These are phyloP conservation scores for Apiospora pterosperma DNA, from an alignment of 2,329 filamentous ascomycete species.

Conservation along the genomic window DNA sequence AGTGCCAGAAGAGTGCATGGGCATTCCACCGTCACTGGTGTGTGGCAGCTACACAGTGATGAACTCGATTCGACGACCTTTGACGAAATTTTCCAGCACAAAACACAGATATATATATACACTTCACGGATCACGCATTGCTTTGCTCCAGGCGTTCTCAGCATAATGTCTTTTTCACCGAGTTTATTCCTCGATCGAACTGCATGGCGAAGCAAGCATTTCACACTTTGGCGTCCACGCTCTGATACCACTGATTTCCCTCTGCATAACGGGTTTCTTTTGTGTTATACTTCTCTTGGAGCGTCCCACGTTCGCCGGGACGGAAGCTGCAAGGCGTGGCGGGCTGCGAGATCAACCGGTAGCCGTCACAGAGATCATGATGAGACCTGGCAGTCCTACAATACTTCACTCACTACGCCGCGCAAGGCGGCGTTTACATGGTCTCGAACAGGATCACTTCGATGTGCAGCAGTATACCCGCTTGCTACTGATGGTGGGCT, in stretches of 20 bases:
- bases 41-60: conserved; percentile 63
- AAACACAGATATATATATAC: conserved; percentile 4
- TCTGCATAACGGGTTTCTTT: conserved; percentile 30
- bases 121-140: conserved; percentile 14
- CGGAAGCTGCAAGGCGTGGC: neutral
- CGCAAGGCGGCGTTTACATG: neutral
- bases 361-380: neutral
- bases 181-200: conserved; percentile 28
- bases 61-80: conserved; percentile 8
- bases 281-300: conserved; percentile 9
- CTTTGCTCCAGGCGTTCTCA: conserved; percentile 27
- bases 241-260: conserved; percentile 35
- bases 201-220: conserved; percentile 36
- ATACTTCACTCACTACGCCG: neutral
- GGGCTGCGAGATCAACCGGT: neutral
- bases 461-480: conserved; percentile 1
- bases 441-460: neutral
- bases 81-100: conserved; percentile 11
- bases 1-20: conserved; percentile 99
- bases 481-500: neutral
- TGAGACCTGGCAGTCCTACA: neutral
- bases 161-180: conserved; percentile 33
- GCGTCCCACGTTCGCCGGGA: neutral
- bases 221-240: conserved; percentile 30
- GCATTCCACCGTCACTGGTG: conserved; percentile 98